Evolutionary conservation across 2,329 filamentous ascomycete genomes (phyloP), one percentile per base, ranked within the genome.

Genomic region (Penicillium sp.): DNA sequence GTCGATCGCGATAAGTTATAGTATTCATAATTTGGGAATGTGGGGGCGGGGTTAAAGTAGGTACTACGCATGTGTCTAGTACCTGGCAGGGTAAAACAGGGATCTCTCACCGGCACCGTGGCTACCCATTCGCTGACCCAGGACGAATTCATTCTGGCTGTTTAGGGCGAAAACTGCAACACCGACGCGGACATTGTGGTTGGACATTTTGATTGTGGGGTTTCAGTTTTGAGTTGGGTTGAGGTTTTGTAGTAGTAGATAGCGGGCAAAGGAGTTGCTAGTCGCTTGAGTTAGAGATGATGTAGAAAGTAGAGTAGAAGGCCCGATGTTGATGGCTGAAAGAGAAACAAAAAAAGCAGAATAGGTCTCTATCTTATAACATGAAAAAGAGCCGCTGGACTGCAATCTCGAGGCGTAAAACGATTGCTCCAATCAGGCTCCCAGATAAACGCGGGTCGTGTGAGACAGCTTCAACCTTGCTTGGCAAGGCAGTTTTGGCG

Each of bases 91-190:
- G 7, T 4, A 5, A 35, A 21, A 23, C 21, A 23, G 11, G 41
- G 26, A 26, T 13, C 4, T 26, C 47, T 6, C 56, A 66, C 67
- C 61, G 5, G 64, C 59, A 6, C 67, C 67, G 48, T 67, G 67
- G 19, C 62, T 65, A 48, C 66, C 66, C 31, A 63, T 56, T 29
- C 67, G 26, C 23, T 63, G 15, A 1, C 67, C 67, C 8, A 69
- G 23, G 30, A 69, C 45, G n/a, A 69, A 56, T 44, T 64, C 26
- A 11, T 60, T 61, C 7, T 58, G 6, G 17, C 30, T 11, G 46
- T 64, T 66, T 7, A 69, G 52, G 50, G 64, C 41, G 21, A 69
- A 66, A 46, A 65, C 61, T 13, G 35, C 64, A 26, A 69, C 56
- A 5, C 67, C 67, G 35, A 66, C 56, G 13, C 64, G 62, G 38